Base-by-base conservation (phyloP, 1,284 basidiomycete species). In the Pascua sp. region DNA sequence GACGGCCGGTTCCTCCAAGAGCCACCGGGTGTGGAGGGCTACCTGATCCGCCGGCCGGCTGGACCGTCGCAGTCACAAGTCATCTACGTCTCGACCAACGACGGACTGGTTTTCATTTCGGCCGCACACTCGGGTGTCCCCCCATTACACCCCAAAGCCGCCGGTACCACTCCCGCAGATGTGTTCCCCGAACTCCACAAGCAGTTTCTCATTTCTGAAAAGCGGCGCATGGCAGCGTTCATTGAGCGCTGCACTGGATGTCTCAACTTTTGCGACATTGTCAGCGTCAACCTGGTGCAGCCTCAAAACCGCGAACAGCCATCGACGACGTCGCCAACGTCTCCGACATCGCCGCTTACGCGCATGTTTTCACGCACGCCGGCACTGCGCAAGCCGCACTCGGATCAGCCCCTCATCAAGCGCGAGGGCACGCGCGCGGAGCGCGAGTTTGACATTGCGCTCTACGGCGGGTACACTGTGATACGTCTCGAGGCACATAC, bases 11-110 rank as follows among this genome's bases (percentile, higher is more conserved):
- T 42, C 36, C 52, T 77, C 11, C 62, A 66, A n/a, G 75, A 78
- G 51, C 76, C 76, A 1, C 60, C 67, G 8, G 68, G 66, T 7
- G 51, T 78, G 1, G 76, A 78, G 52, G 76, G 76, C 2, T 76
- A 70, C 52, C 62, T 78, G 1, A 56, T 57, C 15, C 66, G 73
- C n/a, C 64, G 66, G 42, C 67, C 59, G 12, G 52, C 51, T 15
- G 42, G 41, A 12, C 44, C 55, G 0, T 40, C 64, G 1, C 46
- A 63, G 3, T 70, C 65, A 49, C 67, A 67, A 39, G 49, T 63
- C 1, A 55, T 76, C 8, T 78, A 72, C 51, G 48, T 75, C 12
- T 60, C 69, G 8, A 60, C 67, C 12, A 69, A 72, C 50, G 70
- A 74, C 51, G 76, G 75, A 9, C 67, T 68, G 43, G 52, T 70